Conservation (phyloP, 805 yeast genomes). For the Sungouiella thailandica region DNA sequence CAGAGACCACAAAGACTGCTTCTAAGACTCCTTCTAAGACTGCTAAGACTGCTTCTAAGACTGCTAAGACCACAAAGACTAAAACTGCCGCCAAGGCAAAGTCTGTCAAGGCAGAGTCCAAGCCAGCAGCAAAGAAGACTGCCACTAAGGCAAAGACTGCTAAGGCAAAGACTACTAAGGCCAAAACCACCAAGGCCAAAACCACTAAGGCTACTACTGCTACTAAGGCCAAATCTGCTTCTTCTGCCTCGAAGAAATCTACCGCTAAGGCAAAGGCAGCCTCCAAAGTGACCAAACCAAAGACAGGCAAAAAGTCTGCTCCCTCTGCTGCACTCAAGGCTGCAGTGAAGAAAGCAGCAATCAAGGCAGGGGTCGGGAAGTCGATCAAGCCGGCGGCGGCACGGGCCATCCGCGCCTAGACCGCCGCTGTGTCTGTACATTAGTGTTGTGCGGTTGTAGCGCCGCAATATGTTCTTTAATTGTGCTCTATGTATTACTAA, state of each 20-base stretch:
- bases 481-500: conserved; percentile 6
- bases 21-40: neutral
- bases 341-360: conserved; percentile 4
- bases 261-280: conserved; percentile 1
- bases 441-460: conserved; percentile 4
- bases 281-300: conserved; percentile 3
- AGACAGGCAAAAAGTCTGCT: neutral
- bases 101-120: too few species aligned
- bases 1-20: conserved; percentile 2
- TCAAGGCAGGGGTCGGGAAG: neutral
- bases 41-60: conserved; percentile 1
- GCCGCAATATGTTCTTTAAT: conserved; percentile 1
- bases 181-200: conserved; percentile 3
- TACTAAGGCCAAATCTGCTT: neutral
- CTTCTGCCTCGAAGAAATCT: neutral
- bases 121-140: conserved; percentile 1
- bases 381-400: conserved; percentile 1
- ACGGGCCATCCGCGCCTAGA: neutral
- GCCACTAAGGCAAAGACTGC: conserved; percentile 4
- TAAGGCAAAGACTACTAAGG: conserved; percentile 4
- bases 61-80: conserved; percentile 2
- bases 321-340: too few species aligned
- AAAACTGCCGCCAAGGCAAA: conserved; percentile 4
- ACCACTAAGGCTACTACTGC: conserved; percentile 1
- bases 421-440: conserved; percentile 9